Percentiles rank a stretch among this genome's conserved stretches.
phyloP scores from a whole-genome alignment of 2,329 filamentous ascomycete genomes.

The Emydomyces testavorans region DNA sequence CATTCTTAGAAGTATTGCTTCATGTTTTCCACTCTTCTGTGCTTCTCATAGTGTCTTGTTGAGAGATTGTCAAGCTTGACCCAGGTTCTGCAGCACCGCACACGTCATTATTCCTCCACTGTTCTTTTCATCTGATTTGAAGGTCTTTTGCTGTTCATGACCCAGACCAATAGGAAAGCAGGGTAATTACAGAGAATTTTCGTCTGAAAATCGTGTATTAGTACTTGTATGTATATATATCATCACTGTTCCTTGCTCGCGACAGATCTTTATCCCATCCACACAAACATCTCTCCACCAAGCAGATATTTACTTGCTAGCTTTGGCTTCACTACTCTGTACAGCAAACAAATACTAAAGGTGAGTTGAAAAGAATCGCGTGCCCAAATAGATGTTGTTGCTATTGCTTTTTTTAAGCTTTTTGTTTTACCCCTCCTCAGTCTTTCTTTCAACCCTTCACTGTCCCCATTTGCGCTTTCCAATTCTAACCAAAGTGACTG shows the following conservation, averaged over 20 bases:
- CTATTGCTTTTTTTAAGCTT: too few species aligned
- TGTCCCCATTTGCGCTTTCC: not conserved
- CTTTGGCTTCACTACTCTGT: too few species aligned
- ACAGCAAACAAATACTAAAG: too few species aligned
- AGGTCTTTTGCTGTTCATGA: too few species aligned
- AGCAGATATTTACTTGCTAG: not conserved
- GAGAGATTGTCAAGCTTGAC: too few species aligned
- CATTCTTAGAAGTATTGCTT: not conserved
- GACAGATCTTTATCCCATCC: not conserved
- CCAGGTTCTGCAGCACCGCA: too few species aligned
- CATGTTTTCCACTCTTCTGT: not conserved
- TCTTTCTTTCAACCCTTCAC: not conserved
- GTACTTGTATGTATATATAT: too few species aligned
- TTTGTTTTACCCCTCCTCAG: not conserved
- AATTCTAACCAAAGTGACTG: not conserved
- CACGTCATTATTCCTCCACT: conserved; percentile 6
- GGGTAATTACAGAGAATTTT: conserved; percentile 2
- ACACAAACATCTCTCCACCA: not conserved
- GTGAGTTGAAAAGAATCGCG: too few species aligned
- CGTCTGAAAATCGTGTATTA: too few species aligned
- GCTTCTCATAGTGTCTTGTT: not conserved
- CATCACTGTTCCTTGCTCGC: not conserved
- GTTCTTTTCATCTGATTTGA: too few species aligned
- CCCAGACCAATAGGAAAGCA: too few species aligned
- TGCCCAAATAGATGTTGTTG: too few species aligned